Conservation (phyloP, 495 filamentous ascomycete genomes). For the Neurospora pannonica region DNA sequence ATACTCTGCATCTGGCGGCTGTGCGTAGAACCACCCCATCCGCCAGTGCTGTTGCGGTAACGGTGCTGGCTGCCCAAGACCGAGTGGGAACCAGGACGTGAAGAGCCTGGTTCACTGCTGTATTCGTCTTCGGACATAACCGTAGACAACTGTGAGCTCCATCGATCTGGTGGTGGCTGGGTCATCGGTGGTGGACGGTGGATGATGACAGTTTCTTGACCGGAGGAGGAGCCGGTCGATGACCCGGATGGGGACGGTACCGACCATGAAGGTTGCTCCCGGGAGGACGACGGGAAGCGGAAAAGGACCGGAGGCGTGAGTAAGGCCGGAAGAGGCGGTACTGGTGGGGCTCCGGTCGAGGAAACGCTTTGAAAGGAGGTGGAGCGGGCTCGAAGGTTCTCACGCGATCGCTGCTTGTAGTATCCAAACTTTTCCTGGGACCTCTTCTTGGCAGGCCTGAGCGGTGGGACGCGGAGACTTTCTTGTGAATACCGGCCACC, state of each 20-base stretch:
- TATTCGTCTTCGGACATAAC: slow-evolving; percentile 57
- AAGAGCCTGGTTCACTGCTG: slow-evolving; percentile 27
- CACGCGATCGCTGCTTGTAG: slow-evolving; percentile 37
- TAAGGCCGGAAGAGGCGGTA: slow-evolving; percentile 24
- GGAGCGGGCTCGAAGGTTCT: slow-evolving; percentile 36
- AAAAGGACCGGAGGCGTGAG: slow-evolving; percentile 19
- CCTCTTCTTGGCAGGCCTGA: slow-evolving; percentile 31
- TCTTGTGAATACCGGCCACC: slow-evolving; percentile 41
- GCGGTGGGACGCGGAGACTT: slow-evolving; percentile 42
- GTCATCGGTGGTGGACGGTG: slow-evolving; percentile 22
- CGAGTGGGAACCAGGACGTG: slow-evolving; percentile 35
- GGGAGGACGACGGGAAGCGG: slow-evolving; percentile 11
- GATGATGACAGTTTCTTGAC: slow-evolving; percentile 2
- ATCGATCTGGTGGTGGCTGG: slow-evolving; percentile 41
- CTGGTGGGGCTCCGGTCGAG: slow-evolving; percentile 25
- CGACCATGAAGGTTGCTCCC: slow-evolving; percentile 20
- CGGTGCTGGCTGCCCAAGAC: slow-evolving; percentile 20
- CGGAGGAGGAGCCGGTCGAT: slow-evolving; percentile 13
- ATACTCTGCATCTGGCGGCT: slow-evolving; percentile 44
- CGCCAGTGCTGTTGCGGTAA: slow-evolving; percentile 27
- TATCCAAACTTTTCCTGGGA: slow-evolving; percentile 40
- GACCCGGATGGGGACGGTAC: slow-evolving; percentile 7
- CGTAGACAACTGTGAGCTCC: slow-evolving; percentile 67
- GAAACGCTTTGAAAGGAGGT: slow-evolving; percentile 39
- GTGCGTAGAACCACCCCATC: slow-evolving; percentile 28